Evolutionary conservation across 2,329 filamentous ascomycete genomes (phyloP).

Genomic region (Geosmithia putterillii): DNA sequence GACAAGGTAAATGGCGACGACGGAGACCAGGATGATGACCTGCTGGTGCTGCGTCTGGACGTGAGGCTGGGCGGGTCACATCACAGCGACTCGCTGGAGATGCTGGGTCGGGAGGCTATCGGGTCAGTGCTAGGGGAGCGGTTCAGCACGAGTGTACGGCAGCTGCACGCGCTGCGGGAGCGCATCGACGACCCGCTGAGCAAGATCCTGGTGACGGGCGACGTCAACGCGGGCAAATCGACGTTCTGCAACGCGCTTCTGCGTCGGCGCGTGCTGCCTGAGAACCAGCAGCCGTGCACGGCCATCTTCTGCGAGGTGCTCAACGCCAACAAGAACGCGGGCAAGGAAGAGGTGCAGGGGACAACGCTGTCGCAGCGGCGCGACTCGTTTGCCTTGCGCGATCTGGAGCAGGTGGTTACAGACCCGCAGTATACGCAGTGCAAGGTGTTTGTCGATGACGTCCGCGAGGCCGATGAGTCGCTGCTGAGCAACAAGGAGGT

Average conservation of each 20-base stretch:
- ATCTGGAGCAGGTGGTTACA: conserved; percentile 62
- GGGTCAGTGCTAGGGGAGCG: conserved; percentile 86
- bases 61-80: conserved; percentile 63
- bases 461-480: conserved; percentile 80
- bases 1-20: conserved; percentile 64
- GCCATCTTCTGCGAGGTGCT: conserved; percentile 97
- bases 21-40: conserved; percentile 73
- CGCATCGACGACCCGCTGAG: conserved; percentile 95
- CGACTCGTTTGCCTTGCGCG: conserved; percentile 65
- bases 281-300: conserved; percentile 96
- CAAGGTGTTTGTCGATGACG: conserved; percentile 93
- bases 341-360: conserved; percentile 89
- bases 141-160: conserved; percentile 85
- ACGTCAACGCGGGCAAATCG: conserved; percentile 94
- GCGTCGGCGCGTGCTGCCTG: conserved; percentile 81
- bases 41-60: conserved; percentile 90
- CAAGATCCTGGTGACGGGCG: conserved; percentile 91
- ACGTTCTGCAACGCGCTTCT: conserved; percentile 98
- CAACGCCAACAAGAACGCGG: conserved; percentile 80
- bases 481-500: conserved; percentile 84
- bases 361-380: conserved; percentile 83
- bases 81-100: conserved; percentile 86
- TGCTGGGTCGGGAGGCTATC: conserved; percentile 82
- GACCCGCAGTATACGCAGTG: conserved; percentile 72
- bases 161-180: conserved; percentile 75